phyloP scores from a whole-genome alignment of 2,329 filamentous ascomycete species.

The Zasmidium citrigriseum region DNA sequence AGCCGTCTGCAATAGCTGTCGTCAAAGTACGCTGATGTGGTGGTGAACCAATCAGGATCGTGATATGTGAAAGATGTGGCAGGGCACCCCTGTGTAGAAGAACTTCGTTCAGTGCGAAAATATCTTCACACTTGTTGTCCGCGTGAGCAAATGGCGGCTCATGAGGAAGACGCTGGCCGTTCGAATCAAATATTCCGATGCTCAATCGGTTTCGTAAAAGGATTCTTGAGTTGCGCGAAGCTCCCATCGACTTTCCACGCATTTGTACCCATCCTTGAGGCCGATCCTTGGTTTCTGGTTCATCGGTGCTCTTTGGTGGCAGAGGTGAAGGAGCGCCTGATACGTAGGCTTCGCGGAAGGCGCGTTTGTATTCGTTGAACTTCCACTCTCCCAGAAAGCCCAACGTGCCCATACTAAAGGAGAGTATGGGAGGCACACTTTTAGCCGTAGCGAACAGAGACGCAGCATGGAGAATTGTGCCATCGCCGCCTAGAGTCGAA shows the following conservation, averaged over 20 bases:
- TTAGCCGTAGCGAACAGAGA: conserved; percentile 81
- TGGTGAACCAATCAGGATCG: conserved; percentile 74
- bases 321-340: conserved; percentile 54
- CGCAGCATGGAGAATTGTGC: conserved; percentile 82
- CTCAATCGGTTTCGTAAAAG: conserved; percentile 84
- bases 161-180: conserved; percentile 55
- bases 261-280: conserved; percentile 66
- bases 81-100: conserved; percentile 88
- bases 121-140: conserved; percentile 42
- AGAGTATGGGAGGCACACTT: conserved; percentile 84
- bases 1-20: conserved; percentile 91
- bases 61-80: conserved; percentile 87
- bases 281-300: conserved; percentile 21
- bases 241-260: conserved; percentile 79
- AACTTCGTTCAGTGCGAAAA: conserved; percentile 89
- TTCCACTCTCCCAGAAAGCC: conserved; percentile 97
- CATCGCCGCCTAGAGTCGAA: conserved; percentile 89
- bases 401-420: conserved; percentile 95
- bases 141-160: conserved; percentile 34
- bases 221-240: conserved; percentile 72
- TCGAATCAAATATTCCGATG: conserved; percentile 76
- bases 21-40: conserved; percentile 75
- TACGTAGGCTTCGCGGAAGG: conserved; percentile 93
- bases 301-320: conserved; percentile 22
- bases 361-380: conserved; percentile 87